Evolutionary conservation across 805 yeast genomes (phyloP).

Genomic region (Grigorovia yakushimaensis): DNA sequence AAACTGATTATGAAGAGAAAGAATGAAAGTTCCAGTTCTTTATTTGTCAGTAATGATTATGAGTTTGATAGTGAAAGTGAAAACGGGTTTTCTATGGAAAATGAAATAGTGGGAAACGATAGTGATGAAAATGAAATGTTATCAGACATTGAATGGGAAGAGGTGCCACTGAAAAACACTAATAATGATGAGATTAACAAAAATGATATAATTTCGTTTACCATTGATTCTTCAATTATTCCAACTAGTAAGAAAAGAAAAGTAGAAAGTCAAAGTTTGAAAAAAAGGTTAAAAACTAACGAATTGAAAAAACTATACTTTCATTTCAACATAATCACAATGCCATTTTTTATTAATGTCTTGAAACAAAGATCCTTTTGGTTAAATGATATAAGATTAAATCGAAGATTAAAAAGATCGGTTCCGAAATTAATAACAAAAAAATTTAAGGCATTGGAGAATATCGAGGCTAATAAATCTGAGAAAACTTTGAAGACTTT

Average conservation of each 20-base stretch:
- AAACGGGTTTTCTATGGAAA: not conserved
- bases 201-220: not conserved
- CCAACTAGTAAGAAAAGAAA: not conserved
- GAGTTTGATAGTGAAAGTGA: not conserved
- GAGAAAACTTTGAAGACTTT: constrained; percentile 9
- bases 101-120: not conserved
- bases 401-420: constrained; percentile 14
- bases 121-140: not conserved
- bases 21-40: not conserved
- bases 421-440: constrained; percentile 18
- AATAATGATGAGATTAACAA: not conserved
- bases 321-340: constrained; percentile 13
- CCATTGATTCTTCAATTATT: not conserved
- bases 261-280: not conserved
- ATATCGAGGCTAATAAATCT: not conserved
- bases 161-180: constrained; percentile 12
- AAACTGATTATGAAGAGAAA: not conserved
- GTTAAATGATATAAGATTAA: constrained; percentile 11
- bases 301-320: constrained; percentile 11
- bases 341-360: constrained; percentile 13
- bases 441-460: constrained; percentile 11
- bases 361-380: constrained; percentile 10
- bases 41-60: not conserved
- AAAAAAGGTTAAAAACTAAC: not conserved
- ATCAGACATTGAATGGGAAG: constrained; percentile 23